Evolutionary conservation across 2,329 filamentous ascomycete genomes (phyloP), one percentile per base, ranked within the genome.

Genomic region (Claviceps arundinis): DNA sequence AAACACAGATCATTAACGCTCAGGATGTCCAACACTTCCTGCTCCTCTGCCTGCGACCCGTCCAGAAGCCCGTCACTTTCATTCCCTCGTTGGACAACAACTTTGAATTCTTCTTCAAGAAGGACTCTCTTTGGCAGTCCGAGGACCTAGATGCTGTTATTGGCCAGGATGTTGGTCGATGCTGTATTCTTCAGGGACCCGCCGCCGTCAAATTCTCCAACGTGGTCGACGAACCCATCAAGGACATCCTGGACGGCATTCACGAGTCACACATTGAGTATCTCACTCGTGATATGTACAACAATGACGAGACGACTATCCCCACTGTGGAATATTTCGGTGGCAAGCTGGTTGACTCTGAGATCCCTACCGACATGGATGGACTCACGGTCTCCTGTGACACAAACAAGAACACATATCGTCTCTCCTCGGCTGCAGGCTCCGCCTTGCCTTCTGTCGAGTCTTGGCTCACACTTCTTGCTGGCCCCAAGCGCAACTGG

Each of bases 41-140:
- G 51, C 77, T 95, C 37, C 82, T 98, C 44, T 97, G 90, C 76
- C 84, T 93, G 71, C 84, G 89, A 40, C 87, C 86, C 47, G 85
- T 85, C 42, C 93, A 98, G 75, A 98, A 98, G 78, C 93, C 93
- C 2, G 87, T 94, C 30, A 93, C 91, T 0, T 98, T 98, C 65
- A 90, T 98, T 34, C 93, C 93, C 5, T 77, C 86, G n/a, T 77
- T 98, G 22, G 93, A 98, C 62, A 89, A 95, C 57, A 95, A 91
- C 66, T 98, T 98, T 59, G 93, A 98, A 66, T 95, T 94, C 72
- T 98, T 89, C 75, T 98, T 98, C 84, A 98, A 98, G 82, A 98
- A 98, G 75, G 93, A 98, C 68, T 98, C 93, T 1, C 79, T 98
- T 7, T 98, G 93, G 93, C 93, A 98, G 71, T 97, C 93, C 1